Percentiles rank a stretch among this genome's conserved stretches.
phyloP scores from a whole-genome alignment of 1,284 basidiomycete species.

The Coriolopsis trogii region DNA sequence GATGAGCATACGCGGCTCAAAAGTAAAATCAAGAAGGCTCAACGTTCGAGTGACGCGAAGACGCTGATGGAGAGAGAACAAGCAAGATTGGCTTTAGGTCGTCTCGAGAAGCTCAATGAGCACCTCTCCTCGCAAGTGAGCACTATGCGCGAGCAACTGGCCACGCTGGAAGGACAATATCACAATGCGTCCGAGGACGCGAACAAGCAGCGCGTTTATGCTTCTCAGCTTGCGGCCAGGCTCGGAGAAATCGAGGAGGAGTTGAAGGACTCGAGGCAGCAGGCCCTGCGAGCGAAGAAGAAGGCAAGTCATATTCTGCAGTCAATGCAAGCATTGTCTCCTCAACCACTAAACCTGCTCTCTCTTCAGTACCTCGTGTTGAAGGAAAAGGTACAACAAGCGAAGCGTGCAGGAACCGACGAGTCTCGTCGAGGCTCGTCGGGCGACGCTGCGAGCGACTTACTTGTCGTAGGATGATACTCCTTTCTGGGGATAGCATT shows the following conservation, averaged over 20 bases:
- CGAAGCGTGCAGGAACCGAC: slow-evolving; percentile 7
- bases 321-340: not conserved
- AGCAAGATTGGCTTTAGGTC: not conserved
- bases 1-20: slow-evolving; percentile 5
- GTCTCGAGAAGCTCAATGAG: slow-evolving; percentile 4
- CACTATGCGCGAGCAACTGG: slow-evolving; percentile 7
- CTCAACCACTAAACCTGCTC: not conserved
- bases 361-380: slow-evolving; percentile 18
- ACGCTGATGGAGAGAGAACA: slow-evolving; percentile 1
- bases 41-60: not conserved
- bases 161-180: slow-evolving; percentile 9
- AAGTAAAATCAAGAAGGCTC: slow-evolving; percentile 1
- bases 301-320: slow-evolving; percentile 14
- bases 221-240: not conserved
- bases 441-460: slow-evolving; percentile 14
- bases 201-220: slow-evolving; percentile 3
- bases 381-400: slow-evolving; percentile 11
- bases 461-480: slow-evolving; percentile 10
- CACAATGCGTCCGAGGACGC: slow-evolving; percentile 11
- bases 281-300: slow-evolving; percentile 16
- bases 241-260: slow-evolving; percentile 2
- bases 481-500: no score
- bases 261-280: slow-evolving; percentile 14
- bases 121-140: not conserved
- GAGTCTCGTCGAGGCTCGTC: not conserved